Conservation (phyloP, 2,329 filamentous ascomycete genomes). For the Capronia coronata region DNA sequence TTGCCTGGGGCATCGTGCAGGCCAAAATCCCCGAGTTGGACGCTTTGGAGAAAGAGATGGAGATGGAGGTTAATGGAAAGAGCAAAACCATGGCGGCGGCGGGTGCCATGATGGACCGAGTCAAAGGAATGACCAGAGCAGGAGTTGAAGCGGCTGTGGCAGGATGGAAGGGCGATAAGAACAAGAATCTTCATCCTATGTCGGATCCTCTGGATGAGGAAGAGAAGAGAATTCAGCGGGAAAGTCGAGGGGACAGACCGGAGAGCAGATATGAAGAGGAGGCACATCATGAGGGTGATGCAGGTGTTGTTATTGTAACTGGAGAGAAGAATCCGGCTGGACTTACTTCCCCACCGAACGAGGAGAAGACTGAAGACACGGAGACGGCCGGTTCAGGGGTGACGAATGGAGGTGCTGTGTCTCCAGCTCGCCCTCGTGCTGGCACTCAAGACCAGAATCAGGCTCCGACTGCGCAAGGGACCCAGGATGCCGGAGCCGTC, state of each 20-base stretch:
- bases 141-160: conserved; percentile 7
- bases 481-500: too few relatives aligned
- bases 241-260: conserved; percentile 22
- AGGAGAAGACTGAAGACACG: too few relatives aligned
- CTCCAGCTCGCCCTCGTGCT: background rate
- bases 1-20: conserved; percentile 94
- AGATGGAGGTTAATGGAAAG: conserved; percentile 2
- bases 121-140: conserved; percentile 26
- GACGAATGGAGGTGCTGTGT: background rate
- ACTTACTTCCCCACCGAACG: too few relatives aligned
- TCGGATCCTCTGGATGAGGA: conserved; percentile 25
- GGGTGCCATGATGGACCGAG: conserved; percentile 23
- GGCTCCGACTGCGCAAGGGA: too few relatives aligned
- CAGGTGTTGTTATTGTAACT: background rate
- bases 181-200: conserved; percentile 11
- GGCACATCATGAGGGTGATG: conserved; percentile 22
- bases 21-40: conserved; percentile 75
- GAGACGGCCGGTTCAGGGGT: background rate
- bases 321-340: too few relatives aligned
- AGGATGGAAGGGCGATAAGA: background rate
- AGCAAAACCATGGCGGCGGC: conserved; percentile 2
- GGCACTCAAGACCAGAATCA: too few relatives aligned
- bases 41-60: conserved; percentile 30
- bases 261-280: conserved; percentile 22
- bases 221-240: conserved; percentile 17